phyloP scores from a whole-genome alignment of 2,329 filamentous ascomycete genomes.

The Diplodia corticola region DNA sequence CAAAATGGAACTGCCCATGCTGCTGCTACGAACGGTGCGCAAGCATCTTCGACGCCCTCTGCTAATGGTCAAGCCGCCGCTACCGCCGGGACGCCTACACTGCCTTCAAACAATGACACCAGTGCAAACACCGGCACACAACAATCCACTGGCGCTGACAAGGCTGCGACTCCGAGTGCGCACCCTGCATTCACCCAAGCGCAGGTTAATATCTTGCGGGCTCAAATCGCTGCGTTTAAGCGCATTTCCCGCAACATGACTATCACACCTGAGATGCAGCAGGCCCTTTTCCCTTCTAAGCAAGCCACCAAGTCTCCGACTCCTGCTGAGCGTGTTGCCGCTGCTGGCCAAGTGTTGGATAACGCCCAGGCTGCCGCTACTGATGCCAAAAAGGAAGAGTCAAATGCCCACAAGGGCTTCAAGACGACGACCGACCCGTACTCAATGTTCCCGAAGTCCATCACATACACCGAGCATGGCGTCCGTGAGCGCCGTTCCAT shows the following conservation, averaged over 20 bases:
- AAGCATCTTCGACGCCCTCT: conserved; percentile 33
- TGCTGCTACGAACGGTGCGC: conserved; percentile 48
- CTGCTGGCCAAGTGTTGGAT: conserved; percentile 54
- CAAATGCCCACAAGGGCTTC: conserved; percentile 48
- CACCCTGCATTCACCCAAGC: conserved; percentile 64
- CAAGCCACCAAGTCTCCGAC: conserved; percentile 55
- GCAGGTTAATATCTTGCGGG: conserved; percentile 74
- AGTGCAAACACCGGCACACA: conserved; percentile 31
- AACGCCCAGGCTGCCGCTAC: conserved; percentile 45
- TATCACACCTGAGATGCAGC: conserved; percentile 75
- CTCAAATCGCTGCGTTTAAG: conserved; percentile 91
- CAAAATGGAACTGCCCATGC: conserved; percentile 46
- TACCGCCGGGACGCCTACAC: conserved; percentile 30
- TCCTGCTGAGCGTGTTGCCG: conserved; percentile 43
- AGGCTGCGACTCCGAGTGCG: conserved; percentile 31
- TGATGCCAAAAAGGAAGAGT: conserved; percentile 41
- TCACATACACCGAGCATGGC: conserved; percentile 79
- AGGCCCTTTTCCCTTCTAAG: conserved; percentile 76
- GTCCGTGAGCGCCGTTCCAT: conserved; percentile 74
- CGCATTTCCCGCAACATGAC: conserved; percentile 83
- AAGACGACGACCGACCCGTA: conserved; percentile 60
- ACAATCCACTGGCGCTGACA: conserved; percentile 42
- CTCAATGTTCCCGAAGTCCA: conserved; percentile 53
- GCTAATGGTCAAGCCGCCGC: conserved; percentile 31
- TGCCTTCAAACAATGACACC: conserved; percentile 28